Evolutionary conservation across 139 green algal species (phyloP).

Genomic region (Pleodorina starrii): DNA sequence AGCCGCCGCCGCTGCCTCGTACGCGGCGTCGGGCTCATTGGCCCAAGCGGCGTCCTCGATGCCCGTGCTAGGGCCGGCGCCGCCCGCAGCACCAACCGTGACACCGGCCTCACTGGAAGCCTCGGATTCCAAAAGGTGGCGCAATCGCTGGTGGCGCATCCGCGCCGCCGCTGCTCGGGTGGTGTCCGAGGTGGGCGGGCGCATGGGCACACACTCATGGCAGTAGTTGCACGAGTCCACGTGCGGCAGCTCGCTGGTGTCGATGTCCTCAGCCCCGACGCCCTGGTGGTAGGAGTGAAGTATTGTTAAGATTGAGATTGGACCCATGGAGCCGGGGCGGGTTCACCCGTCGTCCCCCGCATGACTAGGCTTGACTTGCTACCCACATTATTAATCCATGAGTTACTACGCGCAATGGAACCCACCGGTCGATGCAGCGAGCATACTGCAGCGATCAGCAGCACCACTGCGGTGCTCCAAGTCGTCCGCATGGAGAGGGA

Average conservation of each 20-base stretch:
- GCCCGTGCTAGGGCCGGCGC: too few relatives aligned
- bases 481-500: neutral
- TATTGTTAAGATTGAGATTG: too few relatives aligned
- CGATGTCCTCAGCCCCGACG: neutral
- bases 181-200: neutral
- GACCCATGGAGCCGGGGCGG: neutral
- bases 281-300: neutral
- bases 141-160: neutral
- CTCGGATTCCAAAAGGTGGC: neutral
- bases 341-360: too few relatives aligned
- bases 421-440: neutral
- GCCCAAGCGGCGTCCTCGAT: neutral
- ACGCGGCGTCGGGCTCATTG: neutral
- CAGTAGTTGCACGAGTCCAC: conserved; percentile 36
- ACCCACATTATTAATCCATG: too few relatives aligned
- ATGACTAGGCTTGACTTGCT: too few relatives aligned
- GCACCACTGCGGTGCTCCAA: neutral
- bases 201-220: conserved; percentile 21
- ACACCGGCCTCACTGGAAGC: too few relatives aligned
- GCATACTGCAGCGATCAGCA: neutral
- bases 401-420: neutral
- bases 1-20: neutral
- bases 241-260: conserved; percentile 5
- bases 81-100: too few relatives aligned
- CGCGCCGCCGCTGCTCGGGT: neutral